Evolutionary conservation across 805 yeast species (phyloP).

Genomic region (Dipodascus albidus): DNA sequence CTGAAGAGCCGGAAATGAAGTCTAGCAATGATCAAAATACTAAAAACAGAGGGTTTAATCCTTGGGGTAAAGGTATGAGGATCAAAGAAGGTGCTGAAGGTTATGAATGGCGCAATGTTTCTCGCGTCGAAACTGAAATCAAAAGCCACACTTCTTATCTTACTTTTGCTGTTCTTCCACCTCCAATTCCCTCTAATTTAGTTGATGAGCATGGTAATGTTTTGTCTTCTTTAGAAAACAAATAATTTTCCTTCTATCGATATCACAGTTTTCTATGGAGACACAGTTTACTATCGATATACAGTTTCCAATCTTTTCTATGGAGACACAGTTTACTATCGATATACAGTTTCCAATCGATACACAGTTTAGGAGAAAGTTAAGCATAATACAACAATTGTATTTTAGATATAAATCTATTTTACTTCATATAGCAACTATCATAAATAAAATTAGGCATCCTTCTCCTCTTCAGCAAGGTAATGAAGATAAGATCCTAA

Average conservation of each 20-base stretch:
- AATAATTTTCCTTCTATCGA: no score
- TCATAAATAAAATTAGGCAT: neutral
- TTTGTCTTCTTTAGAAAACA: neutral
- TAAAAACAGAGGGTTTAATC: conserved; percentile 48
- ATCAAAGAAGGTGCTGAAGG: conserved; percentile 78
- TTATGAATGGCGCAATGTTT: conserved; percentile 75
- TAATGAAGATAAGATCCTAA: conserved; percentile 89
- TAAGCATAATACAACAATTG: no score
- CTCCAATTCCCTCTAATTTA: conserved; percentile 10
- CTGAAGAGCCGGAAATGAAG: neutral
- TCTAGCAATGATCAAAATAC: no score
- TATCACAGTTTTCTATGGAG: no score
- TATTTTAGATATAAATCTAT: no score
- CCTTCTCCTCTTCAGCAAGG: conserved; percentile 37
- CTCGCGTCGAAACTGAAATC: conserved; percentile 72
- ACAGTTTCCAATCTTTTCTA: neutral
- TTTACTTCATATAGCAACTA: no score
- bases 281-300: neutral
- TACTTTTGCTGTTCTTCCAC: conserved; percentile 64
- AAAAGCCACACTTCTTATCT: conserved; percentile 91
- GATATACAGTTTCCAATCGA: no score
- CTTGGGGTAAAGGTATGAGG: conserved; percentile 84
- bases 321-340: neutral
- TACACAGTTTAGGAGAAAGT: no score
- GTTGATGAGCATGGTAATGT: conserved; percentile 1